Evolutionary conservation across 2,329 filamentous ascomycete species (phyloP), one percentile per base, ranked within the genome.

Genomic region (Cercospora sp.): DNA sequence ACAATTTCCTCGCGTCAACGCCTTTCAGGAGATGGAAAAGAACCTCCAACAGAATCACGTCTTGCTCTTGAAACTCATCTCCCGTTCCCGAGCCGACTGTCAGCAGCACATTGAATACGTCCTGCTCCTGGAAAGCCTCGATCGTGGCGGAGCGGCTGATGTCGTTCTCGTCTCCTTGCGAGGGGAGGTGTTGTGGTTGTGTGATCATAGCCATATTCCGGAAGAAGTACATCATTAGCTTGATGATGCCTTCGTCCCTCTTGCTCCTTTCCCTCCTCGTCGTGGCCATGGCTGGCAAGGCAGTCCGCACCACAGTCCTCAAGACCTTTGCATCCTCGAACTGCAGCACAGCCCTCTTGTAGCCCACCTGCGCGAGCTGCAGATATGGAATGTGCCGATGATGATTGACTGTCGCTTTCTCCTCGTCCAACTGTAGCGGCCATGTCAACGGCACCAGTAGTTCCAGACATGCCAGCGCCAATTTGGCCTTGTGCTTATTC

Each of bases 11-110:
- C 2, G 91, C 85, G 77, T 97, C 90, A 13, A 98, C 89, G 20
- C 94, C 92, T 79, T 98, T 98, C 67, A 98, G 87, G 1, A 99
- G 79, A 74, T 98, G 93, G 79, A 97, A 99, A 30, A 99, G 81
- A 45, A 94, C 91, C 77, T 99, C 95, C 81, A 99, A 87, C 23
- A 97, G 80, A n/a, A 93, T 86, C 1, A 94, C 89, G 76, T 98
- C 94, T 73, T 98, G 93, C 16, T 89, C 89, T 69, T 90, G 89
- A 78, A 97, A 99, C 74, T 98, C 94, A 48, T 97, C 93, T 36
- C 92, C 92, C 83, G 97, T 94, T 70, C 94, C 96, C 2, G 94
- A 97, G 12, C 93, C 91, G 59, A 99, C 83, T 0, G 93, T 96
- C 63, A 98, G 83, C 23, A 99, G 81, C 2, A 96, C 85, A 64